Evolutionary conservation across 495 filamentous ascomycete genomes (phyloP).

Genomic region (Amphirosellinia nigrospora): DNA sequence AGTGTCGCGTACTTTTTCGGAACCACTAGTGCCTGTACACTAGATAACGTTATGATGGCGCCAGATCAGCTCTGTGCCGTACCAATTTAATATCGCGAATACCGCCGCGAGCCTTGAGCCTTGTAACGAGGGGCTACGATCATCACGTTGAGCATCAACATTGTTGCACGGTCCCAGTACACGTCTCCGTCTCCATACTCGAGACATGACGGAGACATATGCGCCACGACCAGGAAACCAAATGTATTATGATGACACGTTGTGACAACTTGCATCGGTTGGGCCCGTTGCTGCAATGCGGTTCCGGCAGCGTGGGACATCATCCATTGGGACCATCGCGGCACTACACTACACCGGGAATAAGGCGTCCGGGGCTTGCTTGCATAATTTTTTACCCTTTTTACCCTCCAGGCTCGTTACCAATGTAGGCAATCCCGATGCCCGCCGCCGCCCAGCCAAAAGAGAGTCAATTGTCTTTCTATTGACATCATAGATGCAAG

Average conservation of each 20-base stretch:
- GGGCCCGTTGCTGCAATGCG: slow-evolving; percentile 9
- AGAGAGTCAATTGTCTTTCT: neutral
- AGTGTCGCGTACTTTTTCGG: neutral
- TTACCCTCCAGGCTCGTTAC: too few relatives aligned
- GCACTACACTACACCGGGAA: too few relatives aligned
- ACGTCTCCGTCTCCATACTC: too few relatives aligned
- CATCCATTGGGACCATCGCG: too few relatives aligned
- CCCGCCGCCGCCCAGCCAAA: neutral
- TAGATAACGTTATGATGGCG: neutral
- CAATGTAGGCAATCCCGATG: neutral
- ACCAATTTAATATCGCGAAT: too few relatives aligned
- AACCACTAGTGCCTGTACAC: neutral
- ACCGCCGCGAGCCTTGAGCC: too few relatives aligned
- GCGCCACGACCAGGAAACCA: neutral
- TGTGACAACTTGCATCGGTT: slow-evolving; percentile 8
- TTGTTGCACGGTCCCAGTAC: neutral
- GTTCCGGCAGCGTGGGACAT: slow-evolving; percentile 22
- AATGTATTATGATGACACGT: neutral
- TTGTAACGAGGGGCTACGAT: neutral
- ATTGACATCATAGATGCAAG: neutral
- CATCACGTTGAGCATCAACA: neutral
- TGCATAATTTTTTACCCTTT: too few relatives aligned
- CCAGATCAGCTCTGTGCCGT: neutral
- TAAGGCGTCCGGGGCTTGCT: neutral
- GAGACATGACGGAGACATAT: neutral